Conservation (phyloP, 768 basidiomycete species). For the Panaeolus cyanescens region DNA sequence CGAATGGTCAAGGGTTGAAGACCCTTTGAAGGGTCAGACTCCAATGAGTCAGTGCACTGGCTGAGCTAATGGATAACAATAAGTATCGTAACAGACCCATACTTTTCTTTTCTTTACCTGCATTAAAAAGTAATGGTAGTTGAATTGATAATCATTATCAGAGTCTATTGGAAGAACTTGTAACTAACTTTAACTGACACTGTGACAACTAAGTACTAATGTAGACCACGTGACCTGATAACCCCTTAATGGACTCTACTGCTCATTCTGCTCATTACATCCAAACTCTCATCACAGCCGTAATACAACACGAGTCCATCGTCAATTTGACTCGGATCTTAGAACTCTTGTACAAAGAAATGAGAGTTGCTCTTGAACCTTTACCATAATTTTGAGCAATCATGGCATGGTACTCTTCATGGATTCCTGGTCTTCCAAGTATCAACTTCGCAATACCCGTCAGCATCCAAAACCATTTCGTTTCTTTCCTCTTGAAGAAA, state of each 20-base stretch:
- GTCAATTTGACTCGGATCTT: not conserved
- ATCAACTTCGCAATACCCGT: conserved; percentile 69
- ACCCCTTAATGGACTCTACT: not conserved
- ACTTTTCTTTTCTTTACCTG: too few relatives aligned
- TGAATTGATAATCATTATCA: too few relatives aligned
- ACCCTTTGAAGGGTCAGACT: not conserved
- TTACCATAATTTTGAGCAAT: not conserved
- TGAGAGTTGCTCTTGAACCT: not conserved
- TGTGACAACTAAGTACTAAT: too few relatives aligned
- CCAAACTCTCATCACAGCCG: not conserved
- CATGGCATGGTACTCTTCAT: conserved; percentile 55
- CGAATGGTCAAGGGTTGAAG: conserved; percentile 13
- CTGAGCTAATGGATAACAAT: not conserved
- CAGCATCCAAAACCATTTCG: conserved; percentile 81
- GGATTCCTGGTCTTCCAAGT: conserved; percentile 65
- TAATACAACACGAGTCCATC: conserved; percentile 1
- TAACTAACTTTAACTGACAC: too few relatives aligned
- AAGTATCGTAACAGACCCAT: too few relatives aligned
- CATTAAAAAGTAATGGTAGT: too few relatives aligned
- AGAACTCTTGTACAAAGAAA: not conserved
- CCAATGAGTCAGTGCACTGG: not conserved
- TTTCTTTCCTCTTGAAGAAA: conserved; percentile 86
- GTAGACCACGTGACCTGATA: not conserved
- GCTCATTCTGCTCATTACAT: too few relatives aligned
- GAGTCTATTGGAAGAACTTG: too few relatives aligned